phyloP scores from a whole-genome alignment of 2,329 filamentous ascomycete species.

The Alternaria postmessia region DNA sequence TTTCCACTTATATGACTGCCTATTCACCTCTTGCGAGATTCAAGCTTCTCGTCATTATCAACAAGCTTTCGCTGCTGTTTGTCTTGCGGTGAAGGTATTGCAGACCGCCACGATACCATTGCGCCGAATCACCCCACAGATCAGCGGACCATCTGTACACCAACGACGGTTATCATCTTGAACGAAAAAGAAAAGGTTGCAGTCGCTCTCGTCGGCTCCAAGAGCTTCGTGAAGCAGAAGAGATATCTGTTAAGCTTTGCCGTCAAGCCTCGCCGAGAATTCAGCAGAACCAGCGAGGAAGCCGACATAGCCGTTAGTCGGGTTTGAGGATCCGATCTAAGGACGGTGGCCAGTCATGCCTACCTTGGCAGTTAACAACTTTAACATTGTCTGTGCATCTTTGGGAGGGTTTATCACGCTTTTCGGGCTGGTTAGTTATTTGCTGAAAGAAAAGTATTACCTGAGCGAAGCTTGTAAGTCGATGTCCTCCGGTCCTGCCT shows the following conservation, averaged over 20 bases:
- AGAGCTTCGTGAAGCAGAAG: background rate
- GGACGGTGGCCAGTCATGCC: constrained; percentile 58
- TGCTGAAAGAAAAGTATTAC: constrained; percentile 89
- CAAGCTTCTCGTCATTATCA: background rate
- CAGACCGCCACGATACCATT: constrained; percentile 1
- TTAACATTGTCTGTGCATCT: constrained; percentile 83
- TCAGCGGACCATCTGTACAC: background rate
- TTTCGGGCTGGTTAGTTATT: constrained; percentile 90
- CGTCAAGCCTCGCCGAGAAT: constrained; percentile 17
- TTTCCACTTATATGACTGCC: background rate
- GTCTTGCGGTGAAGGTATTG: background rate
- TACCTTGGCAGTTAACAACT: constrained; percentile 72
- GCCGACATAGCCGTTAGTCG: constrained; percentile 7
- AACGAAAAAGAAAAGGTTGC: background rate
- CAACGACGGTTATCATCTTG: background rate
- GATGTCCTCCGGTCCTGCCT: too few species aligned
- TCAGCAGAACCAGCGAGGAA: constrained; percentile 4
- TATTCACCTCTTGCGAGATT: background rate
- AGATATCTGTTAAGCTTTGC: constrained; percentile 7
- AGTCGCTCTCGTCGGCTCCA: background rate
- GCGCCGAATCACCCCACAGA: background rate
- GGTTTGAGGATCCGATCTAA: background rate
- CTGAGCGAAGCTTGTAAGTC: constrained; percentile 85
- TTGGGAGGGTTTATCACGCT: constrained; percentile 87
- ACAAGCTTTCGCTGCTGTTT: background rate